Evolutionary conservation across 2,329 filamentous ascomycete species (phyloP).

Genomic region (Chrysoporthe austroafricana): DNA sequence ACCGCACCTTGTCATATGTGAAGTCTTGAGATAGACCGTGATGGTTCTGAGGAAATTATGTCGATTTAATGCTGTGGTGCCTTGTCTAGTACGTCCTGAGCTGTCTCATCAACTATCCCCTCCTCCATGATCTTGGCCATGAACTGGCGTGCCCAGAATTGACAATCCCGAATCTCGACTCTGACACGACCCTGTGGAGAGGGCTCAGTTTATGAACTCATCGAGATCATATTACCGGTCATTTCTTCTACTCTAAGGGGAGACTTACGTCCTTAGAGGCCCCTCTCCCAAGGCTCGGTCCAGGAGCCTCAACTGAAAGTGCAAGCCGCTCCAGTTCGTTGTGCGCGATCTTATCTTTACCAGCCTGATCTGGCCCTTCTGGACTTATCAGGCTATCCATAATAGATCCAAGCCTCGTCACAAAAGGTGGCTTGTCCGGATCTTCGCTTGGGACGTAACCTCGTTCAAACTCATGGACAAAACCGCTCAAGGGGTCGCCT

Average conservation of each 20-base stretch:
- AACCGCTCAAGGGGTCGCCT: slow-evolving; percentile 21
- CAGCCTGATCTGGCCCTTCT: neutral
- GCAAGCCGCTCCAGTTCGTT: slow-evolving; percentile 18
- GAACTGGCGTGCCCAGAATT: slow-evolving; percentile 19
- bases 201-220: neutral
- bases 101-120: slow-evolving; percentile 2
- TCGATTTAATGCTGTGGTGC: neutral
- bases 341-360: neutral
- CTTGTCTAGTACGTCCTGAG: neutral
- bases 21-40: too few relatives aligned
- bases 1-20: too few relatives aligned
- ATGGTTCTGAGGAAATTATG: neutral
- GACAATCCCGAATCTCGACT: slow-evolving; percentile 21
- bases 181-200: slow-evolving; percentile 8
- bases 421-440: slow-evolving; percentile 12
- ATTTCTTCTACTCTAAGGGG: neutral
- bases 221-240: neutral
- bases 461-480: slow-evolving; percentile 21
- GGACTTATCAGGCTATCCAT: too few relatives aligned
- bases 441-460: slow-evolving; percentile 15
- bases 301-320: slow-evolving; percentile 10
- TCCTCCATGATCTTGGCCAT: slow-evolving; percentile 14
- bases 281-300: slow-evolving; percentile 15
- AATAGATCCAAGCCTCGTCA: neutral
- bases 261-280: neutral